phyloP scores from a whole-genome alignment of 2,329 filamentous ascomycete genomes.

The Claviceps paspali region DNA sequence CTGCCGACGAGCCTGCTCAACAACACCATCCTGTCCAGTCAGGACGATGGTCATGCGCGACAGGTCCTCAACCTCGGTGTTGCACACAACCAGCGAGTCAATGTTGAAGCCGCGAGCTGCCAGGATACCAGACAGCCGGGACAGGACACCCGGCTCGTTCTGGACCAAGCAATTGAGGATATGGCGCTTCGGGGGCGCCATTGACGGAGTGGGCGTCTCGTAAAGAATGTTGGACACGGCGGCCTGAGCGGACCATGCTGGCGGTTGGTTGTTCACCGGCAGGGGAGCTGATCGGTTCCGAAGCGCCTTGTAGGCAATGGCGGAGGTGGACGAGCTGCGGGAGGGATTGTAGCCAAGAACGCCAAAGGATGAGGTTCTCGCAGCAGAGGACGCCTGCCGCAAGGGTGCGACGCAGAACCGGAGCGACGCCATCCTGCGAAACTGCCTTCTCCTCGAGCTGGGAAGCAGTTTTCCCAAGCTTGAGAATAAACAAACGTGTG shows the following conservation, averaged over 20 bases:
- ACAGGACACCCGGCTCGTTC: constrained; percentile 95
- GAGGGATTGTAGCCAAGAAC: constrained; percentile 24
- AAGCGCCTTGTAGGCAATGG: constrained; percentile 92
- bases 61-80: constrained; percentile 90
- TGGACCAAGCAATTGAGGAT: constrained; percentile 97
- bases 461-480: background rate
- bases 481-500: background rate
- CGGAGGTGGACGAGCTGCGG: constrained; percentile 66
- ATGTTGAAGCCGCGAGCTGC: constrained; percentile 98
- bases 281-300: constrained; percentile 79
- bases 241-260: constrained; percentile 78
- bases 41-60: constrained; percentile 98
- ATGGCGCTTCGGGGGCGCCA: constrained; percentile 78
- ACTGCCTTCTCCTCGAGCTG: background rate
- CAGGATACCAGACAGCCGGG: constrained; percentile 88
- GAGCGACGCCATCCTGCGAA: constrained; percentile 28
- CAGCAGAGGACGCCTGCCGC: constrained; percentile 17
- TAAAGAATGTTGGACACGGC: constrained; percentile 98
- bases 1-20: constrained; percentile 91
- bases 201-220: constrained; percentile 79
- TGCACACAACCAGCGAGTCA: constrained; percentile 93
- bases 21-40: constrained; percentile 87
- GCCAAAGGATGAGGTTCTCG: constrained; percentile 14
- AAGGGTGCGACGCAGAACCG: constrained; percentile 26
- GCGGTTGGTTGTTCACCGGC: constrained; percentile 59